Percentiles rank a stretch among this genome's conserved stretches.
Evolutionary conservation across 352 stramenopile genomes (phyloP).

Genomic region (Globisporangium middletonii): DNA sequence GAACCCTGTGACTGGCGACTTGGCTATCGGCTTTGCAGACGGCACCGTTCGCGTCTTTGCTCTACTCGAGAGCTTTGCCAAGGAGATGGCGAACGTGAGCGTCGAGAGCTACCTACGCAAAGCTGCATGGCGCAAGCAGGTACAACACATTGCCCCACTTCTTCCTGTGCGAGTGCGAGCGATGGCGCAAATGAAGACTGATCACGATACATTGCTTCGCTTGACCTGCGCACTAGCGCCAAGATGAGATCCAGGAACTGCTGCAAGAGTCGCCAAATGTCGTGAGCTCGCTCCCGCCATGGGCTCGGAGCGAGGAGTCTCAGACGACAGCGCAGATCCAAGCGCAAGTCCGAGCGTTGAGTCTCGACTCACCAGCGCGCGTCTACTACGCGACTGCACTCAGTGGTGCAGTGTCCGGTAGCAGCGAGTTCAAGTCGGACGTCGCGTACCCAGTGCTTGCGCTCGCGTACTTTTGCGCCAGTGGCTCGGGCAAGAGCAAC

Average conservation of each 20-base stretch:
- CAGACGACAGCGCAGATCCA: constrained; percentile 32
- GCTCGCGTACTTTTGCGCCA: constrained; percentile 43
- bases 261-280: constrained; percentile 49
- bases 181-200: too few relatives aligned
- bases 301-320: constrained; percentile 45
- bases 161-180: too few relatives aligned
- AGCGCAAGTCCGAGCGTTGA: constrained; percentile 15
- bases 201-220: not conserved
- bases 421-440: constrained; percentile 21
- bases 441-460: constrained; percentile 40
- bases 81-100: constrained; percentile 41
- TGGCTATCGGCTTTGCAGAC: constrained; percentile 65
- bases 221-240: constrained; percentile 8
- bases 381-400: constrained; percentile 16
- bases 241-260: constrained; percentile 38
- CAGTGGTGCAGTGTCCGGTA: not conserved
- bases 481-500: not conserved
- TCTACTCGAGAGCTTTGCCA: constrained; percentile 42
- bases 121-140: constrained; percentile 25
- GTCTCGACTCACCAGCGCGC: not conserved
- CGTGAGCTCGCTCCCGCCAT: constrained; percentile 61
- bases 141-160: constrained; percentile 1
- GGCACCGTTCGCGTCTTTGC: constrained; percentile 56
- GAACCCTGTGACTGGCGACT: constrained; percentile 60
- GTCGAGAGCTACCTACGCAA: constrained; percentile 46